Evolutionary conservation across 2,329 filamentous ascomycete genomes (phyloP), one percentile per base, ranked within the genome.

Genomic region (Dactylonectria estremocensis): DNA sequence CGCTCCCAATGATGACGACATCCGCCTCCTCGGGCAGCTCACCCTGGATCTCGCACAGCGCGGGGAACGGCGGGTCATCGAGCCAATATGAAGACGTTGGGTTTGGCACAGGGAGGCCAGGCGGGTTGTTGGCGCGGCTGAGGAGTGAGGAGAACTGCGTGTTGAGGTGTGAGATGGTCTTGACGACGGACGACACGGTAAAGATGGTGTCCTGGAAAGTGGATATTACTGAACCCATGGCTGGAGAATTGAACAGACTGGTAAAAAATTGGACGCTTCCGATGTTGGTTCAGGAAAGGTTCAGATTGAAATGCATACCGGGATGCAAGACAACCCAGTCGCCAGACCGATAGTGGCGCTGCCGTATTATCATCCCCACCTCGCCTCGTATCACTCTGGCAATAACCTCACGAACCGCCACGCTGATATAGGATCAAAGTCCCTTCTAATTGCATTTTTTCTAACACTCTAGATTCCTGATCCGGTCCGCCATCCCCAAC

Each of bases 1-100:
- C 88, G 40, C 86, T 88, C 22, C 88, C 87, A 68, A 89, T 84
- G 46, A 89, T 82, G 18, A 86, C 82, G 2, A 88, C 76, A 64
- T 89, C 87, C 6, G 82, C 83, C 7, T 78, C 73, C 2, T 71
- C 50, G 0, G 84, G 83, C 8, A 86, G 72, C 2, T 68, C 65
- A 2, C 75, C 68, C 35, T 77, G 77, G 2, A 77, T 72, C 54
- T 81, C 69, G 55, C 80, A 78, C 11, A 86, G 78, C 20, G 81
- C 77, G 4, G 83, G 82, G 72, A 81, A 83, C 0, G 84, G 83
- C 56, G 84, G 80, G 53, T 83, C 70, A 13, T 81, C 74, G 31
- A 83, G 79, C 86, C 85, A 88, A 75, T 84, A 87, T 8, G 86
- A 78, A 5, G 63, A 57, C 3, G 84, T 84, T 1, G 85, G 81